Evolutionary conservation across 1,284 basidiomycete genomes (phyloP), one percentile per base, ranked within the genome.

Genomic region (Malassezia restricta): DNA sequence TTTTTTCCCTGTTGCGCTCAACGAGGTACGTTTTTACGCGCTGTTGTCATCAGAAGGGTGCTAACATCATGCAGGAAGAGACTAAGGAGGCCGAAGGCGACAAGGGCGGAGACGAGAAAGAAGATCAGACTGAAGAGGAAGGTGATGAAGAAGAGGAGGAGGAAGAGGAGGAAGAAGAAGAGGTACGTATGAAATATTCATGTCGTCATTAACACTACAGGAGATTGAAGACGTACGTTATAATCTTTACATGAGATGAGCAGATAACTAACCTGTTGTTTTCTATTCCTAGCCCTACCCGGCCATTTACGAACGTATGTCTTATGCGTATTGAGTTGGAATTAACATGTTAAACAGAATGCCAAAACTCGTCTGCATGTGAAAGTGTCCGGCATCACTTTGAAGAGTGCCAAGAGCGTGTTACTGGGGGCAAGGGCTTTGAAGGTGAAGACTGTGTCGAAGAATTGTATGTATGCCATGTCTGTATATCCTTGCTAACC

Each of bases 361-460:
- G 70, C 61, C 64, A 71, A 51, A 66, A 68, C 55, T 71, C 70
- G 29, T 60, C 69, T 38, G 51, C 57, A 20, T 73, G 70, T 52
- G 61, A 62, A 40, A 51, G 62, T 12, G 57, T 61, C 43, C 68
- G 66, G 63, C 67, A 69, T 58, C 70, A 73, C 66, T 73, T 73
- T 47, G 66, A 71, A 41, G 67, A 71, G 44, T 73, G 70, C 64
- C 49, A 64, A 54, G 62, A 65, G 59, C 65, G 70, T 12, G 68
- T 73, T 28, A 56, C 59, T 17, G 62, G 59, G 39, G 70, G 70
- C 55, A 65, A 71, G 54, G 68, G 65, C 40, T 70, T 64, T 57
- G 60, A 67, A 44, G 60, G 59, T 37, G 70, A 73, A 51, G 67
- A 68, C 63, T 73, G 70, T 62, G 64, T 69, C 41, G 70, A 73